phyloP scores from a whole-genome alignment of 768 basidiomycete genomes.

The Pseudohyphozyma bogoriensis region DNA sequence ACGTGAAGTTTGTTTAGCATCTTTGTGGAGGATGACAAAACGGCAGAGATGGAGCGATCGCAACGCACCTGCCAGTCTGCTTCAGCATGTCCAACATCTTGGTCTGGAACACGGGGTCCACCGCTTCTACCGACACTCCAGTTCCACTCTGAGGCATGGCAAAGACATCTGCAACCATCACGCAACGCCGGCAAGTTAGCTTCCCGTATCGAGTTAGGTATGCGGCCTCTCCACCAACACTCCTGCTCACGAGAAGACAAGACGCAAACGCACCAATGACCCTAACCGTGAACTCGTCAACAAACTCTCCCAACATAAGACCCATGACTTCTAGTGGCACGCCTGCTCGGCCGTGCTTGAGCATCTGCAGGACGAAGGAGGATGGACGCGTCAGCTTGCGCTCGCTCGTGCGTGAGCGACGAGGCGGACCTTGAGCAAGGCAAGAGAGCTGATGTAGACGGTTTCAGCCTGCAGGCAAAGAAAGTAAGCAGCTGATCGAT shows the following conservation, averaged over 20 bases:
- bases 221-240: not conserved
- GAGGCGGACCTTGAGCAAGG: constrained; percentile 73
- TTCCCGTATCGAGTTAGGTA: not conserved
- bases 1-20: constrained; percentile 2
- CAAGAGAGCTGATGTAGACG: constrained; percentile 92
- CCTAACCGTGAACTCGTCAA: constrained; percentile 72
- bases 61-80: constrained; percentile 81
- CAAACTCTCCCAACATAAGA: constrained; percentile 93
- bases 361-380: constrained; percentile 55
- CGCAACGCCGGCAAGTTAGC: too few relatives aligned
- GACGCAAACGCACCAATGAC: constrained; percentile 13
- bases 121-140: constrained; percentile 88
- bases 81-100: constrained; percentile 99
- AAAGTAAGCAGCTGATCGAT: too few relatives aligned
- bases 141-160: constrained; percentile 99
- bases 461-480: too few relatives aligned
- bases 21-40: not conserved
- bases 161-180: constrained; percentile 96
- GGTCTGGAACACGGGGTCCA: constrained; percentile 92
- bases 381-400: not conserved
- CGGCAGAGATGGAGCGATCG: constrained; percentile 12
- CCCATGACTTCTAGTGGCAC: constrained; percentile 99
- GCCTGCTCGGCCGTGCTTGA: constrained; percentile 96
- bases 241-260: not conserved
- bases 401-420: not conserved